These are phyloP conservation scores for Naematelia encephala DNA, from an alignment of 768 basidiomycete genomes.

Conservation along the genomic window DNA sequence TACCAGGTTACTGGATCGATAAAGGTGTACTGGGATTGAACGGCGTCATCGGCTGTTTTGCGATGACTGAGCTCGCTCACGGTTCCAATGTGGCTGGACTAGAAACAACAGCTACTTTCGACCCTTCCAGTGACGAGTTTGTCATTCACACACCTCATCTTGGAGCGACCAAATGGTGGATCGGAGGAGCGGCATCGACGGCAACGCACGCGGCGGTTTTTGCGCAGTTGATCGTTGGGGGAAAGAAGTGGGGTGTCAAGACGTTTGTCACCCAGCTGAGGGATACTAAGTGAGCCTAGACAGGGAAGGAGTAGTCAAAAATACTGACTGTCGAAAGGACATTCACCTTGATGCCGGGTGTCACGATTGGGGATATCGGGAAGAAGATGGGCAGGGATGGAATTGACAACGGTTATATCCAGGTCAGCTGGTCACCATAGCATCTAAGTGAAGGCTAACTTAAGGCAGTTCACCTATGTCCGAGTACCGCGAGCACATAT, in stretches of 20 bases:
- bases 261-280: slow-evolving; percentile 54
- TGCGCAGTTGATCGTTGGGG: slow-evolving; percentile 53
- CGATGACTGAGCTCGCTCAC: slow-evolving; percentile 50
- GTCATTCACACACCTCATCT: slow-evolving; percentile 54
- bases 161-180: slow-evolving; percentile 56
- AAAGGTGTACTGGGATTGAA: slow-evolving; percentile 53
- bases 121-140: slow-evolving; percentile 52
- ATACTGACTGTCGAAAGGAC: slow-evolving; percentile 36
- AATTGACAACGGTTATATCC: slow-evolving; percentile 51
- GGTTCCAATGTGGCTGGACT: slow-evolving; percentile 54
- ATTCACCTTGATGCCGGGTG: slow-evolving; percentile 51
- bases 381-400: slow-evolving; percentile 55
- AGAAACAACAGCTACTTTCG: slow-evolving; percentile 55
- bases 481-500: slow-evolving; percentile 53
- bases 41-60: slow-evolving; percentile 53
- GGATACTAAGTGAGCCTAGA: slow-evolving; percentile 43
- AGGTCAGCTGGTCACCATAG: slow-evolving; percentile 42
- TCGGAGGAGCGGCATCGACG: slow-evolving; percentile 54
- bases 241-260: slow-evolving; percentile 53
- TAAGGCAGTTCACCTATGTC: slow-evolving; percentile 53
- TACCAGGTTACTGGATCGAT: slow-evolving; percentile 52
- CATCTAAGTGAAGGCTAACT: slow-evolving; percentile 2
- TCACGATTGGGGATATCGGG: slow-evolving; percentile 54
- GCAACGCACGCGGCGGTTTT: slow-evolving; percentile 55
- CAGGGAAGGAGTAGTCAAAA: not conserved